Evolutionary conservation across 2,329 filamentous ascomycete genomes (phyloP).

Genomic region (Coleophoma cylindrospora): DNA sequence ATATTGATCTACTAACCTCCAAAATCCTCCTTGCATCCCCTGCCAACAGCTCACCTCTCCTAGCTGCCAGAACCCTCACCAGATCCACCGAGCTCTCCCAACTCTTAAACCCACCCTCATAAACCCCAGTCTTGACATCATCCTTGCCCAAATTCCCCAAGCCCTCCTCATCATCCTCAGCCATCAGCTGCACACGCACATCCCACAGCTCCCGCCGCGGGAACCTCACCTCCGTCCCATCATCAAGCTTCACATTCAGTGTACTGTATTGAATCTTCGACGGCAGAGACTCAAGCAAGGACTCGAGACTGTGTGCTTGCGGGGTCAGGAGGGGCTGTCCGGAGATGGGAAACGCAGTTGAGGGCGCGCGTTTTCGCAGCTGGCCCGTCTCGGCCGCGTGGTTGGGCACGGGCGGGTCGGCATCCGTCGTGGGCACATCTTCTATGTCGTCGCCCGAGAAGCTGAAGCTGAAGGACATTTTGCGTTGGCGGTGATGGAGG

Average conservation of each 20-base stretch:
- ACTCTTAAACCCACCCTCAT: constrained; percentile 85
- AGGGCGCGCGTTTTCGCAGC: constrained; percentile 14
- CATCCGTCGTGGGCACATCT: constrained; percentile 18
- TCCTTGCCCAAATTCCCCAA: constrained; percentile 55
- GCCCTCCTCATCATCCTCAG: constrained; percentile 52
- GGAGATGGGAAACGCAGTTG: constrained; percentile 53
- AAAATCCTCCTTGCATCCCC: constrained; percentile 16
- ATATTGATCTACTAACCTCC: constrained; percentile 18
- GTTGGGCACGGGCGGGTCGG: constrained; percentile 1
- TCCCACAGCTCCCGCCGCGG: constrained; percentile 79
- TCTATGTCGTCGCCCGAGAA: constrained; percentile 64
- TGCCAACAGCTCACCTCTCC: constrained; percentile 5
- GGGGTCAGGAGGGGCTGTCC: constrained; percentile 56
- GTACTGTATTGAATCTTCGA: constrained; percentile 68
- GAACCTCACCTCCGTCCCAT: constrained; percentile 47
- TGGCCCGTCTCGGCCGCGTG: constrained; percentile 28
- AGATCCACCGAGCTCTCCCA: constrained; percentile 85
- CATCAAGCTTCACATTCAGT: constrained; percentile 55
- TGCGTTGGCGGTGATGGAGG: constrained; percentile 1
- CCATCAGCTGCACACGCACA: constrained; percentile 76
- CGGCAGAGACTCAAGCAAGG: constrained; percentile 56
- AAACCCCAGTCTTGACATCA: constrained; percentile 76
- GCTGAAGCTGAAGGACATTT: constrained; percentile 40
- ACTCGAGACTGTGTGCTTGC: constrained; percentile 41
- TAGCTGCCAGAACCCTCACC: constrained; percentile 48